Conservation (phyloP, 441 rosid genomes). For the Isatis lusitanica region DNA sequence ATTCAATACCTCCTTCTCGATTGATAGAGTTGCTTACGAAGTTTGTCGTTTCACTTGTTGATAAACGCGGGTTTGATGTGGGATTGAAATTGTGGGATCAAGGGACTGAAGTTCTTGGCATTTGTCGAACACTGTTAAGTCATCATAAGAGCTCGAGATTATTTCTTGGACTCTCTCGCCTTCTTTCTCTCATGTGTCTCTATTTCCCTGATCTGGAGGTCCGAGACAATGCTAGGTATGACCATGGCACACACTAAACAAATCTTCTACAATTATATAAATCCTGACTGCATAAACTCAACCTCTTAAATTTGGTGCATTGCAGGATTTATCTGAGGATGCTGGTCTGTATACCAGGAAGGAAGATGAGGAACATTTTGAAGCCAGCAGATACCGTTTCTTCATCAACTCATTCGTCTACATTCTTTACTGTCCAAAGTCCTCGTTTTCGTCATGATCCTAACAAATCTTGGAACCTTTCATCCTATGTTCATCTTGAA, state of each 20-base stretch:
- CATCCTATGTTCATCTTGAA: slow-evolving; percentile 70
- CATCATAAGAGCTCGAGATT: slow-evolving; percentile 82
- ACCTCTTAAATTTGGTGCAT: slow-evolving; percentile 22
- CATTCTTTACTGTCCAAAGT: slow-evolving; percentile 64
- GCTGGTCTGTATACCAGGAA: slow-evolving; percentile 82
- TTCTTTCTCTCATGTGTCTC: slow-evolving; percentile 80
- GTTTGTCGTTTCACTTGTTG: slow-evolving; percentile 65
- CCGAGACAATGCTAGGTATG: slow-evolving; percentile 88
- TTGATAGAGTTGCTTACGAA: slow-evolving; percentile 65
- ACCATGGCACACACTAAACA: not conserved
- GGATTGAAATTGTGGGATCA: slow-evolving; percentile 80
- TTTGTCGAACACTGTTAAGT: slow-evolving; percentile 78
- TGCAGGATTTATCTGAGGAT: slow-evolving; percentile 89
- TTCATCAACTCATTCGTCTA: slow-evolving; percentile 65
- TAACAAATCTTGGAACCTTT: slow-evolving; percentile 58
- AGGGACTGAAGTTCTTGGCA: slow-evolving; percentile 90
- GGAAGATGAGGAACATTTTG: slow-evolving; percentile 64
- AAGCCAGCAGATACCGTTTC: slow-evolving; percentile 70
- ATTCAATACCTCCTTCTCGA: slow-evolving; percentile 68
- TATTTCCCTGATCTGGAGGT: slow-evolving; percentile 93
- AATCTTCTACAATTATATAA: not conserved
- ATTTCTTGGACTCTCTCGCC: slow-evolving; percentile 76
- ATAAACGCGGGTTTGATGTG: slow-evolving; percentile 62
- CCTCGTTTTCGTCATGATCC: slow-evolving; percentile 56
- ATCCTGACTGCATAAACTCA: slow-evolving; percentile 5